These are phyloP conservation scores for Serendipita vermifera DNA, from an alignment of 768 basidiomycete species.

Conservation along the genomic window DNA sequence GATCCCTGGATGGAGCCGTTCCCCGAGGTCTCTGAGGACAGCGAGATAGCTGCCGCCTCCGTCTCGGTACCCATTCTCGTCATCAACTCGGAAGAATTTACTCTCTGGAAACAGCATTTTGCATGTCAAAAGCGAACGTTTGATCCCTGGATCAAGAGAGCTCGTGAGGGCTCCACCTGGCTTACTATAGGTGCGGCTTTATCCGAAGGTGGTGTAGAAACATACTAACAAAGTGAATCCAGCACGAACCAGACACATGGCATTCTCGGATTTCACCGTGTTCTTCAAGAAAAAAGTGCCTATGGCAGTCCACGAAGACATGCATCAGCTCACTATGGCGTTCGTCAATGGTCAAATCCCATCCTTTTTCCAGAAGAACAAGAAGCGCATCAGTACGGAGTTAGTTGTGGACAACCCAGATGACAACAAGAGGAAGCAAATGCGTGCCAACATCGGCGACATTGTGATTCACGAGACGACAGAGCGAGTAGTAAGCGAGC, in stretches of 20 bases:
- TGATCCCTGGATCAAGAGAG: slow-evolving; percentile 31
- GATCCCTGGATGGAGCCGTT: slow-evolving; percentile 83
- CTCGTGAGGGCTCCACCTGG: not conserved
- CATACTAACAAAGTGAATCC: no score
- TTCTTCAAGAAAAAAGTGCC: not conserved
- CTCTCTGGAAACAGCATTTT: slow-evolving; percentile 69
- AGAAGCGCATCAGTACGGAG: not conserved
- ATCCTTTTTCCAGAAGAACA: not conserved
- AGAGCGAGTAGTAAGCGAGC: no score
- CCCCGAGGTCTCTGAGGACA: slow-evolving; percentile 32
- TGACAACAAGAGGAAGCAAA: not conserved
- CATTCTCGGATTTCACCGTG: slow-evolving; percentile 1
- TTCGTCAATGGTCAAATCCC: not conserved
- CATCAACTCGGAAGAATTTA: slow-evolving; percentile 66
- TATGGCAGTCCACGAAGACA: not conserved
- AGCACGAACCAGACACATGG: slow-evolving; percentile 3
- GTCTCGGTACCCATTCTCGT: slow-evolving; percentile 34
- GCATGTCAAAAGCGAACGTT: slow-evolving; percentile 41
- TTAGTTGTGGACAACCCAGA: slow-evolving; percentile 1
- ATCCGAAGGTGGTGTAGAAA: no score
- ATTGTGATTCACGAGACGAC: not conserved
- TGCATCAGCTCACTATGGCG: not conserved
- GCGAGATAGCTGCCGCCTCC: slow-evolving; percentile 23
- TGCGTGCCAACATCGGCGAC: not conserved
- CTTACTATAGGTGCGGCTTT: not conserved